Conservation (phyloP, 441 rosid genomes). For the Manihot esculenta region DNA sequence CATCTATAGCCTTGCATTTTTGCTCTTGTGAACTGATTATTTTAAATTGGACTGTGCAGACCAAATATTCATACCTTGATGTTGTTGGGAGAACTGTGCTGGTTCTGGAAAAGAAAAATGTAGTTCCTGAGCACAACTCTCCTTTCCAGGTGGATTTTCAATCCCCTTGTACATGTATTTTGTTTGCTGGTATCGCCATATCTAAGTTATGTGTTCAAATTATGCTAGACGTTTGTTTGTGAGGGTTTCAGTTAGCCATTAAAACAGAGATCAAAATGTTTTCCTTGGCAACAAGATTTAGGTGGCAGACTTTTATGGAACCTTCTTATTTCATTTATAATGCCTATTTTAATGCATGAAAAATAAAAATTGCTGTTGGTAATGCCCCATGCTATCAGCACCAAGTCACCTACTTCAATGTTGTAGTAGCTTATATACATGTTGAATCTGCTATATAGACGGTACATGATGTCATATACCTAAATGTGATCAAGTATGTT, state of each 20-base stretch:
- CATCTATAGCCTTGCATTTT: constrained; percentile 2
- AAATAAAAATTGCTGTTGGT: not conserved
- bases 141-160: constrained; percentile 76
- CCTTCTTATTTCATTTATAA: not conserved
- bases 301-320: not conserved
- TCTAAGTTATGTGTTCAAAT: not conserved
- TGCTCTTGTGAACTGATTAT: constrained; percentile 14
- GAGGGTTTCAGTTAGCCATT: not conserved
- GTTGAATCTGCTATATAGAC: not conserved
- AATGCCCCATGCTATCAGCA: not conserved
- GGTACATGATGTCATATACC: not conserved
- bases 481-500: not conserved
- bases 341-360: not conserved
- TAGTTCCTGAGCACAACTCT: constrained; percentile 70
- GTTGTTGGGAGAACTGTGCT: constrained; percentile 94
- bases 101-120: constrained; percentile 87
- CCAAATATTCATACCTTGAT: constrained; percentile 95
- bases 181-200: not conserved
- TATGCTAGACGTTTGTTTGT: not conserved
- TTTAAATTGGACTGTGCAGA: constrained; percentile 45
- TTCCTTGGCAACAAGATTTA: not conserved
- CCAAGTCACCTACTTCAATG: no score
- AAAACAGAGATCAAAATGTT: not conserved
- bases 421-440: not conserved
- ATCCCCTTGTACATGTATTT: constrained; percentile 6